Conservation (phyloP, 2,329 filamentous ascomycete genomes). For the Ascochyta viciae-villosae region DNA sequence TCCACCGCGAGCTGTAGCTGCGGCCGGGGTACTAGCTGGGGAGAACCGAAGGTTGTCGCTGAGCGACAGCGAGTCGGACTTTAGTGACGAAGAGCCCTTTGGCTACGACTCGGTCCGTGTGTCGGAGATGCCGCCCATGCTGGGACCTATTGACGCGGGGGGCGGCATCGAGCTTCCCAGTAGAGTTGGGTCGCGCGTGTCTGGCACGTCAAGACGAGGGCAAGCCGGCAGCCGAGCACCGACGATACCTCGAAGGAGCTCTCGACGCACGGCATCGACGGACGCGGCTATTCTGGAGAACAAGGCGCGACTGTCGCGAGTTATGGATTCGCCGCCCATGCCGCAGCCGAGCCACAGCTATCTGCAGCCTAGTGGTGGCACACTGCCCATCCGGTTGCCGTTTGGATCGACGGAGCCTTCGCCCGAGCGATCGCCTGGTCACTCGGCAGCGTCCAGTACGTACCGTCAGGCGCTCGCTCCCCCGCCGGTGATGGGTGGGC, state of each 20-base stretch:
- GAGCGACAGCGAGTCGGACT: slow-evolving; percentile 46
- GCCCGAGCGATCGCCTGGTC: slow-evolving; percentile 44
- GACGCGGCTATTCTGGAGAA: slow-evolving; percentile 37
- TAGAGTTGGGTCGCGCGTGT: slow-evolving; percentile 67
- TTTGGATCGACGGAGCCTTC: slow-evolving; percentile 48
- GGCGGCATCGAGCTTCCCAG: slow-evolving; percentile 70
- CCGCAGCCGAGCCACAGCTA: slow-evolving; percentile 28
- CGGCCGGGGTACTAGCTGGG: slow-evolving; percentile 24
- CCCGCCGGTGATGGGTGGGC: slow-evolving; percentile 25
- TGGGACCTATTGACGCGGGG: slow-evolving; percentile 67
- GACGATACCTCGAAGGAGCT: slow-evolving; percentile 74
- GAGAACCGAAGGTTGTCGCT: slow-evolving; percentile 54
- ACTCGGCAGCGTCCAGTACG: slow-evolving; percentile 46
- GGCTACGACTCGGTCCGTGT: slow-evolving; percentile 51
- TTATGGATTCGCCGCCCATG: slow-evolving; percentile 30
- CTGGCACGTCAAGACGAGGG: slow-evolving; percentile 36
- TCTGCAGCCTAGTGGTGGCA: slow-evolving; percentile 33
- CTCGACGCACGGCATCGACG: slow-evolving; percentile 52
- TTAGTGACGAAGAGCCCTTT: slow-evolving; percentile 56
- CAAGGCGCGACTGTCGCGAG: slow-evolving; percentile 36
- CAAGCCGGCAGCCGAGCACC: slow-evolving; percentile 42
- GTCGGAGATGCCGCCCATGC: slow-evolving; percentile 60
- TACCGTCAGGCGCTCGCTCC: slow-evolving; percentile 35
- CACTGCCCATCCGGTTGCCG: slow-evolving; percentile 41
- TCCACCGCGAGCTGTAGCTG: slow-evolving; percentile 19